These are phyloP conservation scores for Trebouxia gelatinosa DNA, from an alignment of 163 green algal species.

Conservation along the genomic window DNA sequence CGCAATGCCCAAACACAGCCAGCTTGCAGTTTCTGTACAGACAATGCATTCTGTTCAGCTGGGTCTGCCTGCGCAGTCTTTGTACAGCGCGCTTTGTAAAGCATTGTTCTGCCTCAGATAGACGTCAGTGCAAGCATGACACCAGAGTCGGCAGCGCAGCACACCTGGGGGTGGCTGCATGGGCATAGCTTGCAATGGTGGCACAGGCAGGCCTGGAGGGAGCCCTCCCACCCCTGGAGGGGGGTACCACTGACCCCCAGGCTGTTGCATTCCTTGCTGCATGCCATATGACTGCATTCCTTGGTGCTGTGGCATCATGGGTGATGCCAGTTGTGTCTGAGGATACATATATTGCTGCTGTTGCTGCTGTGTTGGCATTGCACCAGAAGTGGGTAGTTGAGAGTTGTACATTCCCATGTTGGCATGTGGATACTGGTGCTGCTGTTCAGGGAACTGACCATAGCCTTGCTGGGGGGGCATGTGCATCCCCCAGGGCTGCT, in stretches of 20 bases:
- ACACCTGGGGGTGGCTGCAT: not conserved
- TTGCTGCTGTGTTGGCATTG: conserved; percentile 18
- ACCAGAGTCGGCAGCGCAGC: not conserved
- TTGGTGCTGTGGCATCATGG: not conserved
- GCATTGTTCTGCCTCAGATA: too few species aligned
- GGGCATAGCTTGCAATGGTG: not conserved
- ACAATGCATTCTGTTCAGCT: not conserved
- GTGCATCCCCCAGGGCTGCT: conserved; percentile 34
- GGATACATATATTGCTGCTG: conserved; percentile 30
- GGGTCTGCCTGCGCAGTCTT: not conserved
- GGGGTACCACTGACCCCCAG: not conserved
- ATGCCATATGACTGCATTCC: not conserved
- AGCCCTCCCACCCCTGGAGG: not conserved
- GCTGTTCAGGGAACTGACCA: not conserved
- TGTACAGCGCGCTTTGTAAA: too few species aligned
- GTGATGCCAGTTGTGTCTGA: conserved; percentile 7
- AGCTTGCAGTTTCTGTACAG: not conserved
- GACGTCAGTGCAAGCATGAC: too few species aligned
- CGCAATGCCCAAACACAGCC: not conserved
- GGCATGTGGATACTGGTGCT: not conserved
- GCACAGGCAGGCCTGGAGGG: not conserved
- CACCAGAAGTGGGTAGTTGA: not conserved
- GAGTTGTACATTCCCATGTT: not conserved
- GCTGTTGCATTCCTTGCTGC: not conserved
- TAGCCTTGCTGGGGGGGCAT: conserved; percentile 1